Base-by-base conservation (phyloP, 768 basidiomycete species). In the Podaxis mareebaensis region DNA sequence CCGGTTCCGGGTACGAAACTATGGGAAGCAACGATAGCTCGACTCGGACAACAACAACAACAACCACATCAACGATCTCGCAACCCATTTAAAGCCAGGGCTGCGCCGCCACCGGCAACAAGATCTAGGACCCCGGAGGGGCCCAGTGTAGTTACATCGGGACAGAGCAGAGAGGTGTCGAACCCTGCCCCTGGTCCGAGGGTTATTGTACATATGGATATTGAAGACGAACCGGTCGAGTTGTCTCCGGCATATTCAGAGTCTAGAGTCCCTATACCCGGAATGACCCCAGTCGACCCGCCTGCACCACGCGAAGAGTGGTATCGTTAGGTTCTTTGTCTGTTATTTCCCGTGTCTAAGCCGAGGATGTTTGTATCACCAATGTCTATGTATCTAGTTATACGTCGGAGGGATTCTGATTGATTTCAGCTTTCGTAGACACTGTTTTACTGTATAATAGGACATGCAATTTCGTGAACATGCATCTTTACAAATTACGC, bases 201-300 rank as follows among this genome's bases (percentile, higher is more conserved):
- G 15, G 51, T 75, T 30, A 68, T 75, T n/a, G 55, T 72, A 15
- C 74, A 75, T 33, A 71, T 68, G 3, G 74, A 75, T 64, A 71
- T 74, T 38, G 67, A 70, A 38, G 61, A 61, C 33, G 74, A 73
- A 38, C 71, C 67, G 4, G 62, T 72, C 22, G 74, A 75, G 46
- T 53, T 73, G 22, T 73, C 75, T n/a, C 75, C 75, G 15, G 69
- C 70, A 58, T 76, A 75, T 39, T 72, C 72, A 26, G 75, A 69
- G 46, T 63, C 68, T 26, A 68, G 71, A 36, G 67, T 65, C n/a
- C 72, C 71, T 38, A 70, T 73, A 38, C 70, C 69, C 13, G 71
- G 69, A 12, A 44, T 74, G 48, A 53, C 64, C 6, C 36, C 57
- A 20, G 65, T 67, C 20, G 26, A 61, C 36, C 49, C 42, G 1